Evolutionary conservation across 768 basidiomycete species (phyloP), one percentile per base, ranked within the genome.

Genomic region (Boletus patriciae): DNA sequence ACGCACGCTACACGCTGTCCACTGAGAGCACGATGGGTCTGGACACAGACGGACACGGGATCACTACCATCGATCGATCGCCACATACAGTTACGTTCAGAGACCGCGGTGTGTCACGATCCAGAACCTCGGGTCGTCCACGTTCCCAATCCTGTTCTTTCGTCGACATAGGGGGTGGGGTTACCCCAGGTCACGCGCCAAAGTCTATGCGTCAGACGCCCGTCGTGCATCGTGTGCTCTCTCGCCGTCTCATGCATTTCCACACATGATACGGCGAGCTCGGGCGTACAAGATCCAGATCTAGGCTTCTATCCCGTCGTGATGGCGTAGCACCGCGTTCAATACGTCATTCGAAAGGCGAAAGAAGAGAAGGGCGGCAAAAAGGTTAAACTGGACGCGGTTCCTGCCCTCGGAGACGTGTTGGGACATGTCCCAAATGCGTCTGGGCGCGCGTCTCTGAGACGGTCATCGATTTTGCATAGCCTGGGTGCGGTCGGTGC

Each of bases 371-470:
- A 29, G 19, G 25, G 16, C 36, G 33, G 54, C 23, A 36, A 55
- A 55, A 55, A 55, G 36, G 53, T 55, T 55, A 57, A 55, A 57
- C 36, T 56, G 19, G 31, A 25, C 25, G 40, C 5, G 34, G 34
- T 43, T 55, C 54, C 40, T 18, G 29, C 21, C 21, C 16, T 52
- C 29, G 23, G 34, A 25, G 23, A 10, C 15, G 31, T 31, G 13
- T 15, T n/a, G 18, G 16, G 23, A 3, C 29, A 3, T 31, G 37
- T 13, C 37, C 42, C 21, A 13, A 6, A 19, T 3, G 38, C 16
- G 38, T 40, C 38, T 13, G 36, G 6, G 8, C 15, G 33, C 12
- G 33, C 33, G 9, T 38, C 37, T n/a, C n/a, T n/a, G n/a, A n/a
- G n/a, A n/a, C 25, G 34, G 33, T 15, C 34, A 13, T 31, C 11